These are phyloP conservation scores for Nemania sp. DNA, from an alignment of 2,329 filamentous ascomycete genomes.

Conservation along the genomic window DNA sequence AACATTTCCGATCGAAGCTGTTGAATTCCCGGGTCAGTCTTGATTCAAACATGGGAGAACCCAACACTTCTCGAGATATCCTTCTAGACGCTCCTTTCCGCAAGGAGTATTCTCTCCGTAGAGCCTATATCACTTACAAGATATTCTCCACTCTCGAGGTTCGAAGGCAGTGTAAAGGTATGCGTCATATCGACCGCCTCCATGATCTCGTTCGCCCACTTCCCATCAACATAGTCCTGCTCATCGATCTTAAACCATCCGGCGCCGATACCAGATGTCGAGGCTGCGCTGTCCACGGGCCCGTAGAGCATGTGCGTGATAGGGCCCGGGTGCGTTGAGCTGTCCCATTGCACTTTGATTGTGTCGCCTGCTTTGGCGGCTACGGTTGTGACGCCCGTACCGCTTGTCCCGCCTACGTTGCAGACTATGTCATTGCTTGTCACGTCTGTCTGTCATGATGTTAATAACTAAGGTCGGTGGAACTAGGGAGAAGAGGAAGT, in stretches of 20 bases:
- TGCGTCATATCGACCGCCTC: conserved; percentile 40
- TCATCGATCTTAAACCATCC: conserved; percentile 50
- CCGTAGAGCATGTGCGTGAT: conserved; percentile 52
- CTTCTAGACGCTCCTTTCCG: not conserved
- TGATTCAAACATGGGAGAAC: not conserved
- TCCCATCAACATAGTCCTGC: conserved; percentile 42
- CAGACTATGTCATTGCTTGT: conserved; percentile 47
- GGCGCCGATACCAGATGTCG: conserved; percentile 64
- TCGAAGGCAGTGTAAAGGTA: conserved; percentile 47
- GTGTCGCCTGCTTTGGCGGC: conserved; percentile 51
- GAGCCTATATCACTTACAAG: conserved; percentile 39
- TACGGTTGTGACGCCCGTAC: conserved; percentile 49
- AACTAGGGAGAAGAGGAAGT: too few species aligned
- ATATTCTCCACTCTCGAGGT: conserved; percentile 51
- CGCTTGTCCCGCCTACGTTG: conserved; percentile 46
- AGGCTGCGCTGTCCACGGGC: conserved; percentile 72
- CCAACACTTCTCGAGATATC: not conserved
- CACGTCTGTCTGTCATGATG: conserved; percentile 41
- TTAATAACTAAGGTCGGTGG: not conserved
- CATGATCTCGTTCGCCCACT: conserved; percentile 48
- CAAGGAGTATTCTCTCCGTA: not conserved
- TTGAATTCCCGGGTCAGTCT: not conserved
- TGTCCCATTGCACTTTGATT: conserved; percentile 55
- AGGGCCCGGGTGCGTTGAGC: conserved; percentile 54
- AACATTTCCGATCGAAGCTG: conserved; percentile 54